Percentiles rank a stretch among this genome's conserved stretches.
These are phyloP conservation scores for Fraxinus excelsior DNA, from an alignment of 257 asterid genomes.

Conservation along the genomic window DNA sequence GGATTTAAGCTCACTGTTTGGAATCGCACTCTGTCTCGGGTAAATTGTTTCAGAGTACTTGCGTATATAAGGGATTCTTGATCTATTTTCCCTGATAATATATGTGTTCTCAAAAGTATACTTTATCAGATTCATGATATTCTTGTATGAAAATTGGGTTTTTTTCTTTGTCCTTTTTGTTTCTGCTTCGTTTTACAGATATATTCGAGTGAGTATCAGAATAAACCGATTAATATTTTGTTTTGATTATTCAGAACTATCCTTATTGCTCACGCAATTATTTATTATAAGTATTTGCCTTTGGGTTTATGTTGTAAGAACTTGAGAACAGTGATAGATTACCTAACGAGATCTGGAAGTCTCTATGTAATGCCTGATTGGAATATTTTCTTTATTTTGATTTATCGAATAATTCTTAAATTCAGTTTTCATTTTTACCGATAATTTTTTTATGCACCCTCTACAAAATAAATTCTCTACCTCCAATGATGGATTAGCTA, in stretches of 20 bases:
- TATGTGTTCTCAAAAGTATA: neutral
- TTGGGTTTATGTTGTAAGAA: neutral
- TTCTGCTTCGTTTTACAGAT: neutral
- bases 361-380: neutral
- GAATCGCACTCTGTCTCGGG: conserved; percentile 94
- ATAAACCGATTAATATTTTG: neutral
- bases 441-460: too few species aligned
- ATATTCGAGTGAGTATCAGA: too few species aligned
- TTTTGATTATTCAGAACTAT: neutral
- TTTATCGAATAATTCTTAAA: neutral
- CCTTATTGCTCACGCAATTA: neutral
- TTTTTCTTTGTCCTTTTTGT: neutral
- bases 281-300: neutral
- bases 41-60: conserved; percentile 20
- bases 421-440: neutral
- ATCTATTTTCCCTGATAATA: neutral
- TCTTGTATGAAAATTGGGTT: neutral
- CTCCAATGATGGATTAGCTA: neutral
- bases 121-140: neutral
- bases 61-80: neutral
- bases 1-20: conserved; percentile 96
- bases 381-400: neutral
- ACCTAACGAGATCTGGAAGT: neutral
- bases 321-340: neutral
- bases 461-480: neutral